phyloP scores from a whole-genome alignment of 305 asterid genomes.

The Fraxinus ornus region DNA sequence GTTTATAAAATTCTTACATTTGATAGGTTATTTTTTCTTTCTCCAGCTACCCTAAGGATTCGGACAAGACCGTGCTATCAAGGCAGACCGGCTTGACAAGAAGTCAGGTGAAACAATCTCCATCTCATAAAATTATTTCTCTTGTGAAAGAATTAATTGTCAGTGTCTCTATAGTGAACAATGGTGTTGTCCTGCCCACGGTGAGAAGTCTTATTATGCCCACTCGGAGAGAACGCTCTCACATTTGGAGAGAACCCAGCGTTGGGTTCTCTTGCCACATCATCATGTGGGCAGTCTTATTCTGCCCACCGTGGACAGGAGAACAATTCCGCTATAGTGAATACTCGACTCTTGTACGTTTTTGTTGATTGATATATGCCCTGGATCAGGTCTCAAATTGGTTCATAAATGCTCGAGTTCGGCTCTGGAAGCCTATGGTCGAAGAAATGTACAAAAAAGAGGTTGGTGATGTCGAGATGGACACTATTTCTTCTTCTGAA shows the following conservation, averaged over 20 bases:
- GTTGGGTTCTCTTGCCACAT: too few relatives aligned
- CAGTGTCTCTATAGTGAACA: background rate
- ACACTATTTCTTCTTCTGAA: constrained; percentile 59
- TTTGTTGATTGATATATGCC: constrained; percentile 17
- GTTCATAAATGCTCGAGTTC: constrained; percentile 94
- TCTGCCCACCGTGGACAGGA: too few relatives aligned
- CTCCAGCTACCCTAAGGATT: constrained; percentile 84
- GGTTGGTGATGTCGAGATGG: constrained; percentile 54
- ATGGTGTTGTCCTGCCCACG: too few relatives aligned
- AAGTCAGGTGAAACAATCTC: constrained; percentile 65
- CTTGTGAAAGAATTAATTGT: background rate
- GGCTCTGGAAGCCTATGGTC: constrained; percentile 98
- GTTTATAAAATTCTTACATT: background rate
- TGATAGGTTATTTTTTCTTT: constrained; percentile 16
- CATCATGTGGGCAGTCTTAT: too few relatives aligned
- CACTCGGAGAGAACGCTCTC: too few relatives aligned
- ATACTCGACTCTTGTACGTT: background rate
- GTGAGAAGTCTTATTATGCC: too few relatives aligned
- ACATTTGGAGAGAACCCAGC: too few relatives aligned
- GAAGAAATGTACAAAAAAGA: constrained; percentile 97
- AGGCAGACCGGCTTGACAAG: constrained; percentile 92
- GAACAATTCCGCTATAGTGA: too few relatives aligned
- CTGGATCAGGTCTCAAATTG: constrained; percentile 83
- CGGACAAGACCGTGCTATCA: constrained; percentile 89
- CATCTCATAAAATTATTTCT: background rate